A percentile compares a stretch with the other conserved stretches of the same genome.
phyloP scores from a whole-genome alignment of 345 rosid species.

The Isatis tinctoria region DNA sequence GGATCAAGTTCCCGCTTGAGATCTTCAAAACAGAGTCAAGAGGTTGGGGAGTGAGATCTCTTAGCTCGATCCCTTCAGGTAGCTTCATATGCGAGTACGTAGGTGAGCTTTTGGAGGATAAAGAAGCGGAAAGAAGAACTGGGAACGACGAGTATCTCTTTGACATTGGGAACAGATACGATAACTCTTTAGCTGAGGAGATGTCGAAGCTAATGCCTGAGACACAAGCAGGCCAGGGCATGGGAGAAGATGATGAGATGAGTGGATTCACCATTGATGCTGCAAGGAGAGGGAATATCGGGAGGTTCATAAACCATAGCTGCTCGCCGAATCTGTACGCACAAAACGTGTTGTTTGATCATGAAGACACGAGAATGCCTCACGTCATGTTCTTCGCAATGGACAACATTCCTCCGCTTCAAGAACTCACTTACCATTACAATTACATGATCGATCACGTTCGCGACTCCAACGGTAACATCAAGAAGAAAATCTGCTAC shows the following conservation, averaged over 20 bases:
- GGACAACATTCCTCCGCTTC: slow-evolving; percentile 86
- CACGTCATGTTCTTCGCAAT: slow-evolving; percentile 85
- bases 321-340: slow-evolving; percentile 94
- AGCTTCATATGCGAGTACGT: slow-evolving; percentile 86
- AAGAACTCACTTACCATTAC: slow-evolving; percentile 82
- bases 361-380: slow-evolving; percentile 65
- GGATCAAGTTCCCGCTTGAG: slow-evolving; percentile 73
- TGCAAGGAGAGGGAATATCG: slow-evolving; percentile 58
- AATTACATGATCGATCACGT: slow-evolving; percentile 66
- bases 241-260: slow-evolving; percentile 31
- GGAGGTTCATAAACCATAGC: slow-evolving; percentile 89
- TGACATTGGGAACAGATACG: slow-evolving; percentile 67
- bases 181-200: slow-evolving; percentile 41
- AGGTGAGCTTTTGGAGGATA: slow-evolving; percentile 79
- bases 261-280: slow-evolving; percentile 82
- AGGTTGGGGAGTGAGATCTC: slow-evolving; percentile 95
- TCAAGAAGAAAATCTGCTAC: slow-evolving; percentile 61
- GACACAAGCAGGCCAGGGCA: slow-evolving; percentile 9
- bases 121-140: slow-evolving; percentile 68
- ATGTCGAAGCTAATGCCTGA: slow-evolving; percentile 52
- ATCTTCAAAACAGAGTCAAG: slow-evolving; percentile 71
- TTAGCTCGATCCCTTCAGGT: slow-evolving; percentile 67
- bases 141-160: slow-evolving; percentile 86
- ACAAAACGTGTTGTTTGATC: slow-evolving; percentile 80
- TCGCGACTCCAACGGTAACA: slow-evolving; percentile 57